A percentile compares a stretch with the other conserved stretches of the same genome.
Evolutionary conservation across 202 grass and related monocot species (phyloP).

Genomic region (Schoenoplectus tabernaemontani): DNA sequence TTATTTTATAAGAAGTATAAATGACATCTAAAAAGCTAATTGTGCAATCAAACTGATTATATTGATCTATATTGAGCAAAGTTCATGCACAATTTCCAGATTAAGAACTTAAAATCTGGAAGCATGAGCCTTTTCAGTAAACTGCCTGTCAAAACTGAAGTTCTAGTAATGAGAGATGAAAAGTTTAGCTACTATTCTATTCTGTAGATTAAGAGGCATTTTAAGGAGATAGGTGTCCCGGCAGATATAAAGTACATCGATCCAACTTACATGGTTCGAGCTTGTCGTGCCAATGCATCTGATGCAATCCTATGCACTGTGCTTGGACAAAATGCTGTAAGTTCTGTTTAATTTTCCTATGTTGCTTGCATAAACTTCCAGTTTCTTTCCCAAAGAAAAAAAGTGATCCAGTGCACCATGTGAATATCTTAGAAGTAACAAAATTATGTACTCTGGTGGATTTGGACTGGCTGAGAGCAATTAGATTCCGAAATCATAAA

Average conservation of each 20-base stretch:
- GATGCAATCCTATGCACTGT: slow-evolving; percentile 97
- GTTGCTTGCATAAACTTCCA: background rate
- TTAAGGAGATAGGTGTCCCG: slow-evolving; percentile 64
- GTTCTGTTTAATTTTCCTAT: slow-evolving; percentile 18
- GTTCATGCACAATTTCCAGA: background rate
- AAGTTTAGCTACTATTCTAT: background rate
- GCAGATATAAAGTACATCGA: slow-evolving; percentile 95
- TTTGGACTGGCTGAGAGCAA: background rate
- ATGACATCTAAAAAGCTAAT: background rate
- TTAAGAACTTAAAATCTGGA: background rate
- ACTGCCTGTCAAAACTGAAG: background rate
- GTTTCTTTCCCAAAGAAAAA: background rate
- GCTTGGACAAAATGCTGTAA: slow-evolving; percentile 92
- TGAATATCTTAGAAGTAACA: background rate
- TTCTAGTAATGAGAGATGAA: background rate
- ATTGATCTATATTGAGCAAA: background rate
- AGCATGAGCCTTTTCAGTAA: background rate
- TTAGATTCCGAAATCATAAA: background rate
- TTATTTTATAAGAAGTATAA: background rate
- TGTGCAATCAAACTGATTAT: background rate
- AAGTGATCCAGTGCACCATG: slow-evolving; percentile 14
- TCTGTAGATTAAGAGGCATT: slow-evolving; percentile 83
- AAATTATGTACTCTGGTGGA: background rate
- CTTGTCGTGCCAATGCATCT: slow-evolving; percentile 88
- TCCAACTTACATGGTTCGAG: slow-evolving; percentile 95